Evolutionary conservation across 257 asterid genomes (phyloP), one percentile per base, ranked within the genome.

Genomic region (Ajuga chamaepitys): DNA sequence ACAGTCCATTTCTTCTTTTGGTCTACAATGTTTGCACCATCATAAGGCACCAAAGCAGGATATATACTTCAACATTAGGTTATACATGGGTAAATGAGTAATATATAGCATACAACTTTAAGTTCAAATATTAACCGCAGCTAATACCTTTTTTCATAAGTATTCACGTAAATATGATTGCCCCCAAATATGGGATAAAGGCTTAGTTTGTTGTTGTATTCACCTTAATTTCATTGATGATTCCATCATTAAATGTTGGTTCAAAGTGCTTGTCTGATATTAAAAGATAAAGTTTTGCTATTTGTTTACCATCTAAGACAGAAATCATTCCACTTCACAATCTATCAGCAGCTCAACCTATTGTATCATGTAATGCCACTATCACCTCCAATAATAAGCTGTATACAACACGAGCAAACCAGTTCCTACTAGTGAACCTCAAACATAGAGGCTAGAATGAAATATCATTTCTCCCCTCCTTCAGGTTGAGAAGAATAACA

Each of bases 321-420:
- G 13, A 62, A 42, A 62, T 70, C 17, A 4, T 46, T n/a, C 50
- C 3, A 4, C 55, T n/a, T 59, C 3, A n/a, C 42, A 25, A 20
- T 32, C 14, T 28, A 41, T 38, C 32, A 24, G 58, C 46, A 53
- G 70, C 58, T 52, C 75, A 58, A 68, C 9, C 26, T 7, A 18
- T 42, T 32, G 44, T 46, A 37, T 12, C 46, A 25, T 47, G 61
- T 53, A 17, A 32, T 32, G 53, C 37, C 45, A 42, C 26, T 45
- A 62, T 32, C 54, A 55, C 60, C 51, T 21, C 13, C 37, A 30
- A 30, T n/a, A n/a, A n/a, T n/a, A n/a, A n/a, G n/a, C n/a, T n/a
- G n/a, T n/a, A 16, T 56, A n/a, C 14, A 42, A 12, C 50, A 51
- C 52, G 11, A 5, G 5, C 47, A 55, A 41, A 53, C n/a, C 18